Evolutionary conservation across 768 basidiomycete genomes (phyloP), one percentile per base, ranked within the genome.

Genomic region (Lactarius deliciosus): DNA sequence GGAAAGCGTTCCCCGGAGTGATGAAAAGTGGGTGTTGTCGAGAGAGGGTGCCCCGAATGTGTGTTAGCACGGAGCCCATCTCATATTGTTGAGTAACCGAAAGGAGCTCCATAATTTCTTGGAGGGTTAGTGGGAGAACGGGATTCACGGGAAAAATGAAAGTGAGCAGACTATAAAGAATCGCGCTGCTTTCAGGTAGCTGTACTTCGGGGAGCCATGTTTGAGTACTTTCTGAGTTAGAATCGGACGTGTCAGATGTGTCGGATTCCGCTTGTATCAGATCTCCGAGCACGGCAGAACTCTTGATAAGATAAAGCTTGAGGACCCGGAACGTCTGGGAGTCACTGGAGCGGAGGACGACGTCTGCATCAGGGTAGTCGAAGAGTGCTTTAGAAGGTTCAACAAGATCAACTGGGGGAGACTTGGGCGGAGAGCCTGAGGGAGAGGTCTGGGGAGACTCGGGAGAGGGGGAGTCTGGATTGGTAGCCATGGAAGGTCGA

Each of bases 341-440:
- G 32, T 63, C 63, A 32, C 32, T 1, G 6, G 67, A 60, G 10
- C 59, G 59, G 2, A 68, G 41, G 15, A 64, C 30, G 40, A 68
- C 32, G n/a, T 68, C 66, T 11, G 63, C 66, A 9, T 68, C 63
- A 2, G 57, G 63, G 10, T 68, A 50, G 22, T 64, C 58, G 40
- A 64, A 64, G 1, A 59, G 50, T 16, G 16, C 20, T 20, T 16
- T 57, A 6, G 30, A 2, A 5, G 16, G 8, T 7, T 5, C 16
- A 22, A 34, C 55, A 56, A 54, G 11, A 28, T 30, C 18, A 10
- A 8, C 43, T n/a, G 1, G 20, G 3, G 43, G 20, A n/a, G 43
- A 32, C 32, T 32, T 32, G 32, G 32, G 32, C 1, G 32, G 32
- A 32, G 5, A 32, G 32, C 32, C 32, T 32, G 6, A 45, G 20